Evolutionary conservation across 2,329 filamentous ascomycete species (phyloP).

Genomic region (Curvularia sp.): DNA sequence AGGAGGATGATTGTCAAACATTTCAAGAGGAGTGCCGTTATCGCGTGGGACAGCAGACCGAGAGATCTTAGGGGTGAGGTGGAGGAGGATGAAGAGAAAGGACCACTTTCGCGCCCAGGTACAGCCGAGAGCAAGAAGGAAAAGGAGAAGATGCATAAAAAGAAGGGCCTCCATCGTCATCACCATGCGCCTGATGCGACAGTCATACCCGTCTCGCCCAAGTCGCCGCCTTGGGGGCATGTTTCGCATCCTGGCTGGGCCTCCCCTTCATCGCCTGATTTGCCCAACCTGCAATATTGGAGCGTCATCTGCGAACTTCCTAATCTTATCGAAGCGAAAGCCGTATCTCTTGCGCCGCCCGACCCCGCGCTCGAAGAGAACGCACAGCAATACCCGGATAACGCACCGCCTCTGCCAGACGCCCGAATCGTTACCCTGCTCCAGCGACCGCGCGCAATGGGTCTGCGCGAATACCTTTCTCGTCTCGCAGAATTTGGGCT

Average conservation of each 20-base stretch:
- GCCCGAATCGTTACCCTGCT: conserved; percentile 73
- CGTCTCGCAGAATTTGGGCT: conserved; percentile 74
- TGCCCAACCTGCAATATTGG: conserved; percentile 82
- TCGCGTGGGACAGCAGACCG: conserved; percentile 80
- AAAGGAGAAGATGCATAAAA: conserved; percentile 41
- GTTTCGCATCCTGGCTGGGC: conserved; percentile 90
- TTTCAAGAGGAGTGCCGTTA: conserved; percentile 76
- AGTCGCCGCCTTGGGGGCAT: conserved; percentile 74
- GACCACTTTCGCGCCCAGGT: conserved; percentile 23
- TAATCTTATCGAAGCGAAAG: conserved; percentile 89
- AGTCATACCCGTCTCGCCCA: conserved; percentile 50
- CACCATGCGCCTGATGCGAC: conserved; percentile 36
- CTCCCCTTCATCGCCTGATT: conserved; percentile 74
- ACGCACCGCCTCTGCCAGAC: conserved; percentile 60
- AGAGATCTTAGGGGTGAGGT: conserved; percentile 61
- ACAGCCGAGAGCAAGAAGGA: conserved; percentile 41
- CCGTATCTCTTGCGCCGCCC: conserved; percentile 79
- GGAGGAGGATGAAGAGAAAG: conserved; percentile 30
- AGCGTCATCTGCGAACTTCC: conserved; percentile 84
- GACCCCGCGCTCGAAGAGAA: conserved; percentile 53
- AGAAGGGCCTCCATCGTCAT: conserved; percentile 27
- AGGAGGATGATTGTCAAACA: conserved; percentile 76
- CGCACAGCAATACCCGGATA: conserved; percentile 30
- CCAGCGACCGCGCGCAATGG: conserved; percentile 73
- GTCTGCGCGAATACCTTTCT: conserved; percentile 77